Base-by-base conservation (phyloP, 768 basidiomycete genomes). In the Auriculariales sp. region DNA sequence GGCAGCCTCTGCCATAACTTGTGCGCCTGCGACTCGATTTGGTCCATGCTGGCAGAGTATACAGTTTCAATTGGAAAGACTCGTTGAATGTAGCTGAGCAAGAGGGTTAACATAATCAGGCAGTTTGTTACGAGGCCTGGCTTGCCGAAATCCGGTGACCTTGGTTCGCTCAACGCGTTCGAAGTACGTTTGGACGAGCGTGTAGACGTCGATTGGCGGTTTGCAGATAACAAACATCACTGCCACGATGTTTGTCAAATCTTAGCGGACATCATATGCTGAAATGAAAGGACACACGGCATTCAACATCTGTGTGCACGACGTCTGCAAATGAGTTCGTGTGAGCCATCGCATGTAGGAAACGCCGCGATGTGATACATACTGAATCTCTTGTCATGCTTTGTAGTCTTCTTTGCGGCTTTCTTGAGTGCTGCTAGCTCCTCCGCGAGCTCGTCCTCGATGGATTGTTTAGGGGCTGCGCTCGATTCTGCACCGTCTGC, bases 221-320 rank as follows among this genome's bases (percentile, higher is more conserved):
- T 75, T 82, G 62, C 83, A 89, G 9, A 84, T 80, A 39, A 91
- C 81, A 61, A 87, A 88, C 25, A 86, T 65, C 12, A 88, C 87
- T 90, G 42, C 12, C 5, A 25, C n/a, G n/a, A n/a, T n/a, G n/a
- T 25, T 10, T 14, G n/a, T 4, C 24, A 25, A 19, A 46, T 28
- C 22, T 19, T 4, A 36, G 10, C n/a, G 5, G 15, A 33, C 6
- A 9, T 28, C 12, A 22, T 44, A 27, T 28, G 27, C 28, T 7
- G n/a, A 30, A 3, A 24, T n/a, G 33, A 17, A 17, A 44, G 22
- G 17, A 54, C 72, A 31, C 61, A 89, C 87, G 78, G 50, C 87
- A 91, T 44, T 44, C 39, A 7, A 19, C 17, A 9, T 31, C 44
- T 3, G 14, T 28, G 12, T 6, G 34, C 6, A 9, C 46, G 12